Evolutionary conservation across 441 rosid genomes (phyloP).

Genomic region (Daphne laureola): DNA sequence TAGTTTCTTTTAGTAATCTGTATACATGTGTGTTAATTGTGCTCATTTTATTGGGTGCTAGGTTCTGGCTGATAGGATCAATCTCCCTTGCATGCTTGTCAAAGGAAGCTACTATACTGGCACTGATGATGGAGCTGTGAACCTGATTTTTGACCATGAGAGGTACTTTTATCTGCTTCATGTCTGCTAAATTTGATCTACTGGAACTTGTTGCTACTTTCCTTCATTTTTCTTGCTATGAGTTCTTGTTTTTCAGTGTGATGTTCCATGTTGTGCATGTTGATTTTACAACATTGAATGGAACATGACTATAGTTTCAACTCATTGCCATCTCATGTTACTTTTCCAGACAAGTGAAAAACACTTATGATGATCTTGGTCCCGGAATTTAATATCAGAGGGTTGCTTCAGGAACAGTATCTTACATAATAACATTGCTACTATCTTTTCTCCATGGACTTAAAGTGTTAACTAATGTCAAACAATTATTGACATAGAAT

Average conservation of each 20-base stretch:
- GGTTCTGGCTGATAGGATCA: slow-evolving; percentile 90
- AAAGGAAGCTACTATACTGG: slow-evolving; percentile 98
- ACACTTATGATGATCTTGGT: no score
- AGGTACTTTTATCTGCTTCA: slow-evolving; percentile 39
- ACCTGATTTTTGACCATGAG: slow-evolving; percentile 67
- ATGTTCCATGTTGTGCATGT: neutral
- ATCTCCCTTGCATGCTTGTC: slow-evolving; percentile 90
- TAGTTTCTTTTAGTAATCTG: slow-evolving; percentile 5
- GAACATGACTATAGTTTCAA: no score
- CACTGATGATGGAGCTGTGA: slow-evolving; percentile 97
- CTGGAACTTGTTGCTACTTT: slow-evolving; percentile 2
- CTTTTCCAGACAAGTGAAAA: no score
- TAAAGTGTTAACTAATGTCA: no score
- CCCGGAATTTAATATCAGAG: no score
- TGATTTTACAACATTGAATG: neutral
- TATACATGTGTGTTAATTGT: slow-evolving; percentile 10
- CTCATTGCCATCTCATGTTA: no score
- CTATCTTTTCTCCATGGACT: no score
- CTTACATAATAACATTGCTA: no score
- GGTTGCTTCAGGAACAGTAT: no score
- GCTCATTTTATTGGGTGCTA: slow-evolving; percentile 19
- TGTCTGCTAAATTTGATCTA: neutral
- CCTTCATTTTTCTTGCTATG: neutral
- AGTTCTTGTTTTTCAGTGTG: neutral
- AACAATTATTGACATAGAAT: no score